phyloP scores from a whole-genome alignment of 2,329 filamentous ascomycete species.

The Pseudophaeomoniella oleicola region DNA sequence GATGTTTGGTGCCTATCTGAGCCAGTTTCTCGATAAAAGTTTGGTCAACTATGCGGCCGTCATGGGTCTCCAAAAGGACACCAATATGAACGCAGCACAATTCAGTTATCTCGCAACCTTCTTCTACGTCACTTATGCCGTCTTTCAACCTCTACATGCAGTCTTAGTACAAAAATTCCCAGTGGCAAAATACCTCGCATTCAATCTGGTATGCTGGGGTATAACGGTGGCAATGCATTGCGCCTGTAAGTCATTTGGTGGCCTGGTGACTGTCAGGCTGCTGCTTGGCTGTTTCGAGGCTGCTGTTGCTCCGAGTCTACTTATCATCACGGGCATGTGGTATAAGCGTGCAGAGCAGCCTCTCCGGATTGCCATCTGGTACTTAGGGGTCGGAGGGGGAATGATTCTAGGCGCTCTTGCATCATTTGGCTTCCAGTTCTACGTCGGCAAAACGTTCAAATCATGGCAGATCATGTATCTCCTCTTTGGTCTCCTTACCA shows the following conservation, averaged over 20 bases:
- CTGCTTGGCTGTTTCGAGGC: conserved; percentile 40
- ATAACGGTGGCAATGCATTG: conserved; percentile 17
- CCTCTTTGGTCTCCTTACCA: conserved; percentile 28
- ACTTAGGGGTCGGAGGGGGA: not conserved
- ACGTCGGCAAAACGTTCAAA: conserved; percentile 6
- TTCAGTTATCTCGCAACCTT: too few species aligned
- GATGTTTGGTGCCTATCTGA: too few species aligned
- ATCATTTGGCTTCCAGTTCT: conserved; percentile 1
- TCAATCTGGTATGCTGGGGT: conserved; percentile 20
- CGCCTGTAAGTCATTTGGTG: conserved; percentile 31
- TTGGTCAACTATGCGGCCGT: too few species aligned
- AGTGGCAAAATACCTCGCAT: conserved; percentile 18
- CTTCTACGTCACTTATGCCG: too few species aligned
- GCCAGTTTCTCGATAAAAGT: too few species aligned
- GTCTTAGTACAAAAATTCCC: conserved; percentile 21
- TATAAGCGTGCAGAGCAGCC: conserved; percentile 19
- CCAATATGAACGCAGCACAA: too few species aligned
- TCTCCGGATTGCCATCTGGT: conserved; percentile 5
- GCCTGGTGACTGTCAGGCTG: conserved; percentile 33
- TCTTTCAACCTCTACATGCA: too few species aligned
- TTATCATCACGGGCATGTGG: conserved; percentile 41
- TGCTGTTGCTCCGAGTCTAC: conserved; percentile 38
- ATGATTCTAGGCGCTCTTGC: not conserved
- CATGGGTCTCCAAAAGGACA: too few species aligned
- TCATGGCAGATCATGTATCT: conserved; percentile 25